Evolutionary conservation across 176 grass and related monocot genomes (phyloP).

Genomic region (Hordeum vulgare): MorexV3_pseudomolecules_assembly NC_058519.1:640962389-640962888

Average conservation of each 20-base stretch:
- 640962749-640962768: constrained; percentile 95
- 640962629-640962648: constrained; percentile 84
- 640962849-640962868: constrained; percentile 74
- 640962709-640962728: constrained; percentile 95
- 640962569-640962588: constrained; percentile 84
- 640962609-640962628: constrained; percentile 95
- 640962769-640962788: constrained; percentile 88
- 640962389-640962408: constrained; percentile 98
- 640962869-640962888: constrained; percentile 92
- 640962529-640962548: constrained; percentile 99
- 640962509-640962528: constrained; percentile 99
- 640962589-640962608: constrained; percentile 70
- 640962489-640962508: constrained; percentile 94
- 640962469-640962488: constrained; percentile 95
- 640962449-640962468: constrained; percentile 97
- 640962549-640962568: constrained; percentile 98
- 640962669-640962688: constrained; percentile 97
- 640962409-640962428: constrained; percentile 81
- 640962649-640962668: constrained; percentile 95
- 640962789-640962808: constrained; percentile 89
- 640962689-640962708: constrained; percentile 97
- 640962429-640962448: constrained; percentile 99
- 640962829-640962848: constrained; percentile 86
- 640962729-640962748: constrained; percentile 60
- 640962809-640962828: constrained; percentile 95